Conservation (phyloP, 1,284 basidiomycete species). For the Apiotrichum domesticum region DNA sequence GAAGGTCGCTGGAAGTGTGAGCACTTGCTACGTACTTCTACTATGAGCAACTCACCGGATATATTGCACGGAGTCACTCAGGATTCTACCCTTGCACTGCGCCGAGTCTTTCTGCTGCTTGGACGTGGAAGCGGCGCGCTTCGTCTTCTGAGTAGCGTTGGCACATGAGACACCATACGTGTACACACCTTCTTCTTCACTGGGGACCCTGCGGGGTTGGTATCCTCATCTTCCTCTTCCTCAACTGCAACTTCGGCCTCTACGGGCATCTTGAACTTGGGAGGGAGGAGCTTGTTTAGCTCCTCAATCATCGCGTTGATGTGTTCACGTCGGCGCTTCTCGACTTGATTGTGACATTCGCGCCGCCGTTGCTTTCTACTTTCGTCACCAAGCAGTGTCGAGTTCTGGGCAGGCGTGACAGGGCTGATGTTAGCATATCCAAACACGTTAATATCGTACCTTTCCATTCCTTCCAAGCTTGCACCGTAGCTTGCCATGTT, state of each 20-base stretch:
- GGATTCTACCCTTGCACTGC: constrained; percentile 41
- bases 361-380: constrained; percentile 36
- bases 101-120: constrained; percentile 33
- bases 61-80: constrained; percentile 38
- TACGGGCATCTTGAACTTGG: constrained; percentile 23
- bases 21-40: background rate
- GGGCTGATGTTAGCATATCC: constrained; percentile 19
- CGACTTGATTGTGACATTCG: constrained; percentile 46
- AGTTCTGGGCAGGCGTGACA: constrained; percentile 30
- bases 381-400: constrained; percentile 26
- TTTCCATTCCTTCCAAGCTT: constrained; percentile 24
- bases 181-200: constrained; percentile 31
- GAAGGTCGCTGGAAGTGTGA: constrained; percentile 26
- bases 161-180: background rate
- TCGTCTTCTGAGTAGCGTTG: constrained; percentile 20
- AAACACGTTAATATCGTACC: background rate
- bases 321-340: constrained; percentile 42
- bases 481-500: constrained; percentile 21
- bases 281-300: constrained; percentile 35
- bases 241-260: constrained; percentile 24
- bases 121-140: constrained; percentile 28
- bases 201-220: constrained; percentile 10
- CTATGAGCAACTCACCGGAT: constrained; percentile 23
- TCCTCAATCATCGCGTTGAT: constrained; percentile 47
- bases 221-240: constrained; percentile 38